Base-by-base conservation (phyloP, 2,329 filamentous ascomycete genomes). In the Fusarium lateritium region DNA sequence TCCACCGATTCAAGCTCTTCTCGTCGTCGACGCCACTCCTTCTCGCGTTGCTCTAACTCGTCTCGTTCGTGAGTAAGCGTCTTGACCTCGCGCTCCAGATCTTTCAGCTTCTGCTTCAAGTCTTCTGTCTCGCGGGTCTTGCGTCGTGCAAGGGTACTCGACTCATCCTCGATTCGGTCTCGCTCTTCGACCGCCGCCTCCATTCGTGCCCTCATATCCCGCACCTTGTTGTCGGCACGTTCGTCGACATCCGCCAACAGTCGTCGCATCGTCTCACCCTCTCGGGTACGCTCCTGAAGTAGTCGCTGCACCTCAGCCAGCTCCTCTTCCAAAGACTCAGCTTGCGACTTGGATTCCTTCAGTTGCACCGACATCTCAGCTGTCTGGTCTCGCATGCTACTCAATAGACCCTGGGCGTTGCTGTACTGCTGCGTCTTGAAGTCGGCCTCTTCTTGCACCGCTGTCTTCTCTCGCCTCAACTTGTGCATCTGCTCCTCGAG, bases 191-290 rank as follows among this genome's bases (percentile, higher is more conserved):
- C 87, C 0, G 94, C 94, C 2, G 92, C 85, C 75, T 98, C 95
- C 86, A 98, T 91, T 3, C 92, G 89, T 60, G 93, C 90, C 55
- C 93, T 91, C 90, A 97, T 96, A 69, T 98, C 95, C 28, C 93
- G 90, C 19, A 97, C 88, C 75, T 94, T 92, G 63, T 84, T 84
- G 70, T 98, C 94, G 2, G 94, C 90, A 11, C 93, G 87, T 62
- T 92, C 89, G 77, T 98, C 94, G 10, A 94, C 93, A 70, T 98
- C 95, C 17, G 91, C 91, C 14, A 99, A 83, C 62, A 98, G 85
- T 49, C 94, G 86, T 34, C 96, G 89, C 94, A 99, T 98, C 1
- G 94, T 98, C 82, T 98, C 95, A 26, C 90, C 93, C 80, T 99
- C 96, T 43, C 96, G 89, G 6, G 93, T 95, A 26, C 96, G 90